phyloP scores from a whole-genome alignment of 2,329 filamentous ascomycete species.

The Colletotrichum sp. region DNA sequence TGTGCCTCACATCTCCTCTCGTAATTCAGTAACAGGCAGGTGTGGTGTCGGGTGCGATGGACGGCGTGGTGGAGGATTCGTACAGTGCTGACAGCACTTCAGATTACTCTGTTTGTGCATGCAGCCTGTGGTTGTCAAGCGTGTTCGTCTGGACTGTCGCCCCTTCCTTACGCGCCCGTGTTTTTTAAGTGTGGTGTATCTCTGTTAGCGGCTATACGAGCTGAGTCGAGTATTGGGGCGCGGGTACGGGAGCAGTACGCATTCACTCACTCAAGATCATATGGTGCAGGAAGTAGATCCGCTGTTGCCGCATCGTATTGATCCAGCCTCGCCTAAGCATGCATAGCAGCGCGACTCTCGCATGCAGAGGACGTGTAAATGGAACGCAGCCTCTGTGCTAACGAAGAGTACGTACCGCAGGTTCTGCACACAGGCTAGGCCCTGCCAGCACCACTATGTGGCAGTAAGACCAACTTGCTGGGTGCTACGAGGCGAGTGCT shows the following conservation, averaged over 20 bases:
- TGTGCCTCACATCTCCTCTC: background rate
- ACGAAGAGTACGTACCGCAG: background rate
- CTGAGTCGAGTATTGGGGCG: background rate
- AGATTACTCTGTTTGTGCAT: background rate
- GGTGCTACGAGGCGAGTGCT: background rate
- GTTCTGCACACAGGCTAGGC: background rate
- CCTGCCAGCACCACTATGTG: background rate
- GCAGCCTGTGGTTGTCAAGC: background rate
- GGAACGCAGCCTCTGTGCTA: background rate
- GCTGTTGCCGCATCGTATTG: background rate
- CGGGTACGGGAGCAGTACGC: background rate
- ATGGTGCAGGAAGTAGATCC: background rate
- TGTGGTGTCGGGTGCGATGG: background rate
- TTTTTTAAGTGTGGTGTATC: background rate
- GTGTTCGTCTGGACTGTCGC: background rate
- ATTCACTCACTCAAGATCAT: fast-evolving
- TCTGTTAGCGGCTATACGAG: conserved; percentile 21
- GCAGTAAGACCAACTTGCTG: background rate
- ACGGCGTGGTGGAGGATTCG: background rate
- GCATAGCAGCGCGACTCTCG: background rate
- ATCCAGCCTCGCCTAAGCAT: background rate
- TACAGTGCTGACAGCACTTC: background rate
- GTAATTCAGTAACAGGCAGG: background rate
- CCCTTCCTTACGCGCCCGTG: background rate
- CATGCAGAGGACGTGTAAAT: background rate